These are phyloP conservation scores for Yarrowia keelungensis DNA, from an alignment of 805 yeast species.

Conservation along the genomic window DNA sequence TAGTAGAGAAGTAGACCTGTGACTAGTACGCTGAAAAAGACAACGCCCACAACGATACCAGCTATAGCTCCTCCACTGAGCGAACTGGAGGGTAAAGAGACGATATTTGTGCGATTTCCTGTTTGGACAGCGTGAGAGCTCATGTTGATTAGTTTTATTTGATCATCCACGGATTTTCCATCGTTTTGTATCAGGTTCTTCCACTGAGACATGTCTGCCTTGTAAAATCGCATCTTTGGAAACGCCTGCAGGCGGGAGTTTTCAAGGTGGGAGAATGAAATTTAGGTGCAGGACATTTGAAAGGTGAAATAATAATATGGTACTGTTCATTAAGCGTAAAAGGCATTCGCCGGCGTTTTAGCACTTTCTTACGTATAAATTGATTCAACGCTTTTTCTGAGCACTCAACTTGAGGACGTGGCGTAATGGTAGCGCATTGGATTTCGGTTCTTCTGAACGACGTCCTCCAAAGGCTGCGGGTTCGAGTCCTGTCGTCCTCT, in stretches of 20 bases:
- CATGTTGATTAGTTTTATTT: neutral
- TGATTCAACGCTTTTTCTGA: constrained; percentile 2
- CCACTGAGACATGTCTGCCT: constrained; percentile 20
- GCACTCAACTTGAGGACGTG: neutral
- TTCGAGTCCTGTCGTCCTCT: constrained; percentile 39
- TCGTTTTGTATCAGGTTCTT: too few species aligned
- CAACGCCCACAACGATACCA: neutral
- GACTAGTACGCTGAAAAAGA: neutral
- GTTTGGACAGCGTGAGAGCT: too few species aligned
- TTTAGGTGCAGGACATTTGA: too few species aligned
- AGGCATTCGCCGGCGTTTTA: neutral
- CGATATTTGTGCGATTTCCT: neutral
- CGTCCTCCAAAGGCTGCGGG: constrained; percentile 38
- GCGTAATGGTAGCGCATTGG: constrained; percentile 38
- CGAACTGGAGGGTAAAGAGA: neutral
- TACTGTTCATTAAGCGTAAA: neutral
- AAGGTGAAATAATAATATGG: neutral
- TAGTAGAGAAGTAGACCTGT: neutral
- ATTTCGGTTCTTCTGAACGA: constrained; percentile 37
- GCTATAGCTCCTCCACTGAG: neutral
- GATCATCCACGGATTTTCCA: too few species aligned
- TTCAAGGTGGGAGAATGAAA: neutral
- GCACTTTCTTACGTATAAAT: neutral
- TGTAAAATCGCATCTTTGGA: neutral
- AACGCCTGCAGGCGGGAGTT: neutral